phyloP scores from a whole-genome alignment of 2,329 filamentous ascomycete species.

The Pseudodiploospora longispora region DNA sequence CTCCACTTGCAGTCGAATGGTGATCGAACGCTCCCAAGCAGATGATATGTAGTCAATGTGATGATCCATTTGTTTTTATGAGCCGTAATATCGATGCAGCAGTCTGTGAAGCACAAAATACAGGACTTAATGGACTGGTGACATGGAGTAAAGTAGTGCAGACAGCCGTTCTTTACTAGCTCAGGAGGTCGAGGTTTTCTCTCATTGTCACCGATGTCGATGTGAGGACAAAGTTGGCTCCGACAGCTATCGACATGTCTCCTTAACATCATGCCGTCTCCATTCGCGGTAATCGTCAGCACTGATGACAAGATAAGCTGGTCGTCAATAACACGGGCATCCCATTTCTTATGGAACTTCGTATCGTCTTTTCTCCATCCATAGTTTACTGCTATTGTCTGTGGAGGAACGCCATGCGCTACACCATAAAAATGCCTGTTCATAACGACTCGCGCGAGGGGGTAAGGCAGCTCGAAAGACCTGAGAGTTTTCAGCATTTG shows the following conservation, averaged over 20 bases:
- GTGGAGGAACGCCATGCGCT: conserved; percentile 2
- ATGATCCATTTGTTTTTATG: conserved; percentile 6
- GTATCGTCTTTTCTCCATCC: neutral
- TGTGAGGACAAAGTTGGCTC: neutral
- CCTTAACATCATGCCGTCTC: neutral
- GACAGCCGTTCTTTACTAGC: neutral
- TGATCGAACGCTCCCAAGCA: conserved; percentile 8
- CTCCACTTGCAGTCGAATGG: conserved; percentile 8
- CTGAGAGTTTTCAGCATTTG: too few relatives aligned
- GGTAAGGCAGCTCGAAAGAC: conserved; percentile 3
- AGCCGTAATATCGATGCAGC: conserved; percentile 3
- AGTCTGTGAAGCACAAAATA: conserved; percentile 8
- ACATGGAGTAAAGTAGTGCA: conserved; percentile 1
- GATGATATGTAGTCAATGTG: conserved; percentile 5
- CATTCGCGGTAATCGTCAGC: neutral
- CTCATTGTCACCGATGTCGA: neutral
- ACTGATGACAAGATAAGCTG: conserved; percentile 6
- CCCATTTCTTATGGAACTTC: neutral
- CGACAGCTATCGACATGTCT: neutral
- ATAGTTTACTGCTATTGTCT: neutral
- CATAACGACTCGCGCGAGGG: conserved; percentile 7
- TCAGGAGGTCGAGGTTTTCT: neutral
- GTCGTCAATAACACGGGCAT: conserved; percentile 8
- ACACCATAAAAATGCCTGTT: conserved; percentile 10
- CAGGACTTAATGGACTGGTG: conserved; percentile 5